Evolutionary conservation across 2,329 filamentous ascomycete genomes (phyloP).

Genomic region (Aspergillus sp.): DNA sequence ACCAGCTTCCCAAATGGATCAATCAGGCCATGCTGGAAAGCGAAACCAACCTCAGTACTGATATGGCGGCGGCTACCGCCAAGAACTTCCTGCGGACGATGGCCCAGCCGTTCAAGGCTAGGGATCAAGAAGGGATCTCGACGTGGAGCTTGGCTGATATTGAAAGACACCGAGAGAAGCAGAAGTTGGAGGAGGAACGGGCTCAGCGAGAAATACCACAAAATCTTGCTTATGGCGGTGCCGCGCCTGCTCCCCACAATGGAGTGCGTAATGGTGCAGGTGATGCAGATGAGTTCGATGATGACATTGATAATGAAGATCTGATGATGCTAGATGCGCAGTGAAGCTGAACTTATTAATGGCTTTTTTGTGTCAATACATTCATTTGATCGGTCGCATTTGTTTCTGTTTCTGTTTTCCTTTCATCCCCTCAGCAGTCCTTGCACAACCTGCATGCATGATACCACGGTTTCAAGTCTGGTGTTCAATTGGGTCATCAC

Average conservation of each 20-base stretch:
- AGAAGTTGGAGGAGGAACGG: slow-evolving; percentile 69
- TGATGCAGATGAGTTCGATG: slow-evolving; percentile 42
- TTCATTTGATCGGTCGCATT: not conserved
- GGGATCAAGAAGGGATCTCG: slow-evolving; percentile 87
- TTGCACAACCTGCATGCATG: slow-evolving; percentile 27
- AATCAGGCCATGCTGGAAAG: slow-evolving; percentile 81
- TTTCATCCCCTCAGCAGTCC: slow-evolving; percentile 19
- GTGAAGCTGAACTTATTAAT: slow-evolving; percentile 17
- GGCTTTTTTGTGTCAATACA: too few relatives aligned
- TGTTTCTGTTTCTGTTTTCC: not conserved
- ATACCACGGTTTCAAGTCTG: slow-evolving; percentile 23
- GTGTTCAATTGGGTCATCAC: slow-evolving; percentile 20
- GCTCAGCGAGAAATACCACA: slow-evolving; percentile 58
- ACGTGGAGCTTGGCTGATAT: slow-evolving; percentile 86
- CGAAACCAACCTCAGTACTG: slow-evolving; percentile 87
- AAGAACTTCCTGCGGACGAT: slow-evolving; percentile 88
- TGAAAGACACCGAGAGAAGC: slow-evolving; percentile 66
- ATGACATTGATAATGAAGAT: slow-evolving; percentile 45
- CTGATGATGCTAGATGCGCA: slow-evolving; percentile 44
- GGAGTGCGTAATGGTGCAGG: slow-evolving; percentile 21
- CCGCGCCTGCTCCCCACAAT: slow-evolving; percentile 15
- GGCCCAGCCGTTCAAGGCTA: slow-evolving; percentile 82
- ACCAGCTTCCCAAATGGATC: slow-evolving; percentile 95
- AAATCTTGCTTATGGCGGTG: slow-evolving; percentile 26
- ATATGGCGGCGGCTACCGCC: slow-evolving; percentile 88